A percentile compares a stretch with the other conserved stretches of the same genome.
Evolutionary conservation across 345 rosid genomes (phyloP).

Genomic region (Erucastrum elatum): DNA sequence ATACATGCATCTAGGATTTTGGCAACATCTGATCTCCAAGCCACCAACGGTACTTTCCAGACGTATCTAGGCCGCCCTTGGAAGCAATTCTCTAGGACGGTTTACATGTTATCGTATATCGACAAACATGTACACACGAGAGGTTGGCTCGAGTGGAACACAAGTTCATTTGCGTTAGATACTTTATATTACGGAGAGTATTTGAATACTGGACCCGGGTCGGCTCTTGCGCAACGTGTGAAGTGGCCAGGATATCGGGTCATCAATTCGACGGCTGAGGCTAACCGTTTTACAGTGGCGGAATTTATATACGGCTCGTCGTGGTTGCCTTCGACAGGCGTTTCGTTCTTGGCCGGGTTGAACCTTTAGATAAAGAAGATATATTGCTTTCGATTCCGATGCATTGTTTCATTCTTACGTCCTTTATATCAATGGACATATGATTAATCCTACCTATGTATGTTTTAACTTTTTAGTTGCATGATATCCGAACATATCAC

Average conservation of each 20-base stretch:
- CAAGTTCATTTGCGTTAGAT: constrained; percentile 65
- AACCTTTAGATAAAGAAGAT: constrained; percentile 41
- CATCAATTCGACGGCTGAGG: constrained; percentile 67
- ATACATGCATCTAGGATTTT: constrained; percentile 79
- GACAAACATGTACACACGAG: constrained; percentile 74
- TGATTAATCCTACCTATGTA: constrained; percentile 31
- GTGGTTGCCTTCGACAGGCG: constrained; percentile 98
- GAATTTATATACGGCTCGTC: constrained; percentile 88
- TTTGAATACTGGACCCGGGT: constrained; percentile 88
- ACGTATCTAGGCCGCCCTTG: constrained; percentile 94
- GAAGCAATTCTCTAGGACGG: constrained; percentile 77
- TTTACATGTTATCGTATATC: constrained; percentile 69
- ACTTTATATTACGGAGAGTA: constrained; percentile 91
- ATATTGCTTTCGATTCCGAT: constrained; percentile 21
- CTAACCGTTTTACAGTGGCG: constrained; percentile 72
- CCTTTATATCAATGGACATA: constrained; percentile 31
- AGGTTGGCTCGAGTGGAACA: constrained; percentile 97
- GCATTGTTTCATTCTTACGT: constrained; percentile 41
- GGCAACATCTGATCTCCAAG: constrained; percentile 56
- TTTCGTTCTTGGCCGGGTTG: constrained; percentile 85
- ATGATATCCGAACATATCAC: neutral
- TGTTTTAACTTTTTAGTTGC: constrained; percentile 24
- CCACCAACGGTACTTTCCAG: constrained; percentile 47
- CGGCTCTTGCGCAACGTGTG: constrained; percentile 62
- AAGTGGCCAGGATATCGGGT: constrained; percentile 83